Evolutionary conservation across 352 stramenopile genomes (phyloP).

Genomic region (Pythium utonaiense): DNA sequence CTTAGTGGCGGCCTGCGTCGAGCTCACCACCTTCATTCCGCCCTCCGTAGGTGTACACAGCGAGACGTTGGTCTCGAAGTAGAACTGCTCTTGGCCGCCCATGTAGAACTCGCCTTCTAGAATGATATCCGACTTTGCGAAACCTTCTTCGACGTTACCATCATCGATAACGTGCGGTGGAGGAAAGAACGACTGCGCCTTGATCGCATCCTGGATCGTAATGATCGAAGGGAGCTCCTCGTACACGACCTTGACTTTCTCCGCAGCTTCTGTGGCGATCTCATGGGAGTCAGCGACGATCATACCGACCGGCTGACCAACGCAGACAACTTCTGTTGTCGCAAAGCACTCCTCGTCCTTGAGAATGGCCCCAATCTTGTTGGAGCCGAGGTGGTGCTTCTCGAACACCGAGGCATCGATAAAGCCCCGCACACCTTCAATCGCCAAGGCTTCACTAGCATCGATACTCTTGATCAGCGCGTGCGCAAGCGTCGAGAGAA

Average conservation of each 20-base stretch:
- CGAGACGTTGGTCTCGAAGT: slow-evolving; percentile 91
- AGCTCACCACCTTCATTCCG: slow-evolving; percentile 91
- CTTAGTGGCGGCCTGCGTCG: slow-evolving; percentile 93
- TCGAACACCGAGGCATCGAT: slow-evolving; percentile 78
- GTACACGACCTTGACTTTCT: slow-evolving; percentile 89
- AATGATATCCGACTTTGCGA: slow-evolving; percentile 64
- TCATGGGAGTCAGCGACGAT: slow-evolving; percentile 82
- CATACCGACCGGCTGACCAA: slow-evolving; percentile 81
- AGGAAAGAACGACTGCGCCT: slow-evolving; percentile 87
- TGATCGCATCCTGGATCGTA: slow-evolving; percentile 95
- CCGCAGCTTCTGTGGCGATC: slow-evolving; percentile 62
- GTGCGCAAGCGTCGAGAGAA: slow-evolving; percentile 84
- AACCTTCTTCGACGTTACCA: slow-evolving; percentile 76
- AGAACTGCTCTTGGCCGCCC: slow-evolving; percentile 95
- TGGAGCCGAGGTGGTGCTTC: slow-evolving; percentile 54
- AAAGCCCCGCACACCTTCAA: slow-evolving; percentile 88
- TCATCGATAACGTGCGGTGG: slow-evolving; percentile 78
- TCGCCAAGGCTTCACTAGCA: slow-evolving; percentile 63
- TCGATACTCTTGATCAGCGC: slow-evolving; percentile 87
- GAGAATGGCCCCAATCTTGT: slow-evolving; percentile 77
- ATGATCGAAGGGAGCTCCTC: slow-evolving; percentile 86
- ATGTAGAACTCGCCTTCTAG: slow-evolving; percentile 88
- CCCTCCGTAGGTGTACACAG: slow-evolving; percentile 81
- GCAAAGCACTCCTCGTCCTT: slow-evolving; percentile 90
- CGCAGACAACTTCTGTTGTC: slow-evolving; percentile 56